Conservation (phyloP, 192 early-diverging fungal genomes). For the Umbelopsis ramanniana region DNA sequence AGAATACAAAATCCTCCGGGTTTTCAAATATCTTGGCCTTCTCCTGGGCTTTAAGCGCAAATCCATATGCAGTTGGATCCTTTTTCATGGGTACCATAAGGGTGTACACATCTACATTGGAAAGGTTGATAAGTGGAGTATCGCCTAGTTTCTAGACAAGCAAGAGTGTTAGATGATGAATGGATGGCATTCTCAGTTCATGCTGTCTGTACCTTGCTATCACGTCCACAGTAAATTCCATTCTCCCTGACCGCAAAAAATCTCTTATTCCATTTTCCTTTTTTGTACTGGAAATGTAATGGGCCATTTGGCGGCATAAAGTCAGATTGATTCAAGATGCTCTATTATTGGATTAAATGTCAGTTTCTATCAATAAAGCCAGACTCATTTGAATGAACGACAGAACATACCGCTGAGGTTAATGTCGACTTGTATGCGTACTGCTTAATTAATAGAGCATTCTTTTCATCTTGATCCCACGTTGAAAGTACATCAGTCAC, state of each 20-base stretch:
- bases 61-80: constrained; percentile 79
- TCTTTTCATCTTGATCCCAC: constrained; percentile 82
- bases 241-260: constrained; percentile 72
- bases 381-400: constrained; percentile 28
- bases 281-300: constrained; percentile 78
- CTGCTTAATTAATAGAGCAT: constrained; percentile 79
- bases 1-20: constrained; percentile 76
- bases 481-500: constrained; percentile 78
- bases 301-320: constrained; percentile 55
- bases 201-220: constrained; percentile 54
- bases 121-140: constrained; percentile 38
- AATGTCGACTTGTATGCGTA: constrained; percentile 67
- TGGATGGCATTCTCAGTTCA: constrained; percentile 14
- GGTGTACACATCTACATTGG: constrained; percentile 86
- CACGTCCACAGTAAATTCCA: constrained; percentile 69
- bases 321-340: constrained; percentile 26
- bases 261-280: constrained; percentile 84
- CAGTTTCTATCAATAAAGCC: constrained; percentile 32
- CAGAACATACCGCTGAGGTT: constrained; percentile 53
- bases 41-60: constrained; percentile 84
- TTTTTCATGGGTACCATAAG: constrained; percentile 66
- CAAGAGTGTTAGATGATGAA: constrained; percentile 27
- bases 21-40: constrained; percentile 81
- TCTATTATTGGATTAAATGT: constrained; percentile 12
- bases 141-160: constrained; percentile 40